Base-by-base conservation (phyloP, 73 alveolate species). In the Paramecium primaurelia region DNA sequence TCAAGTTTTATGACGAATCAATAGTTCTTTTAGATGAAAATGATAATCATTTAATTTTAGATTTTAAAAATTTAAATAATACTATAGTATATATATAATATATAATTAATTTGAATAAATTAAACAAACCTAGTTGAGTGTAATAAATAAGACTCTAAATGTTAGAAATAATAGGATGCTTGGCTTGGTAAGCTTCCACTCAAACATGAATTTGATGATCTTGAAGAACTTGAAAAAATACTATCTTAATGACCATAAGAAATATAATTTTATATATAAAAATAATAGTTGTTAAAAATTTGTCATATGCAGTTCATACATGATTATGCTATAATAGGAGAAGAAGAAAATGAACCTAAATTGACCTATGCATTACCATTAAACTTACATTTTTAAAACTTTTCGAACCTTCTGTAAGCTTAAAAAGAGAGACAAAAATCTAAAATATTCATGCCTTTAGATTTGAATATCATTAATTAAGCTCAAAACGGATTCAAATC, bases 261-360 rank as follows among this genome's bases (percentile, higher is more conserved):
- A 9, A 49, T 49, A 80, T 18, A 54, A 54, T 54, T 54, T 54
- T 54, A 54, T 54, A 54, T 45, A 45, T 28, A 80, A 26, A 80
- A 26, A 73, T 54, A 73, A 73, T 73, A 73, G 87, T 73, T 73
- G 87, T 73, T 73, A 73, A 73, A 34, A 32, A 34, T n/a, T 36
- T 20, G 4, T 73, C 18, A 28, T 73, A 54, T 54, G 69, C 22
- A 54, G 59, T 38, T 73, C 47, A 40, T 40, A 32, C 87, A 73
- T 73, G 87, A 73, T 73, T 73, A 73, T 73, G 87, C 87, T 37
- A 73, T 73, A 36, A 20, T 73, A 12, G 87, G 87, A 12, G 87
- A 73, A 73, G 87, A 73, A 73, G 45, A 40, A 28, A 34, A 80
- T 6, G 47, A 42, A 80, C 45, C 75, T 4, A 36, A 54, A 54